Percentiles rank a stretch among this genome's conserved stretches.
phyloP scores from a whole-genome alignment of 192 early-diverging fungal species.

The Geranomyces michiganensis region DNA sequence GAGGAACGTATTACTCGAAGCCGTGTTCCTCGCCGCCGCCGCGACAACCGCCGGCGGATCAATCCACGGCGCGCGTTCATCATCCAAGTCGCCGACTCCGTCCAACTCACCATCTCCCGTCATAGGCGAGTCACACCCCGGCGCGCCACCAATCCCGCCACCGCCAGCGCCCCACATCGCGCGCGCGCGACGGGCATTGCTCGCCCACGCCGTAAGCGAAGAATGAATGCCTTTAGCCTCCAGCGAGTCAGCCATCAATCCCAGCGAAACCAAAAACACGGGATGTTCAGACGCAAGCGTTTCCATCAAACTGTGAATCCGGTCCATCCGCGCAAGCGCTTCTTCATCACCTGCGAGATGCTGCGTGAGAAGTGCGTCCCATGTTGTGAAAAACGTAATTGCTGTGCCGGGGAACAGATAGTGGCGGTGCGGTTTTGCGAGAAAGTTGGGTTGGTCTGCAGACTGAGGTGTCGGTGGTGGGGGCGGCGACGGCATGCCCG shows the following conservation, averaged over 20 bases:
- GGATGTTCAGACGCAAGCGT: neutral
- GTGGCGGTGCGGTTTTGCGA: neutral
- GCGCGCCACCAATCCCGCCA: neutral
- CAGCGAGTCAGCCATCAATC: conserved; percentile 25
- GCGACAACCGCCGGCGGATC: neutral
- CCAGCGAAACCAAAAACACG: neutral
- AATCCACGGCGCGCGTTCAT: neutral
- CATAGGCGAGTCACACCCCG: neutral
- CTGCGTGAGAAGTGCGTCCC: conserved; percentile 15
- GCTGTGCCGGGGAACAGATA: conserved; percentile 8
- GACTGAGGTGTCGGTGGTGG: neutral
- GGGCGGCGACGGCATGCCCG: neutral
- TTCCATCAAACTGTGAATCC: conserved; percentile 24
- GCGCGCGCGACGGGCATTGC: neutral
- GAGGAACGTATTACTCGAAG: no score
- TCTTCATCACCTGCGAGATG: conserved; percentile 14
- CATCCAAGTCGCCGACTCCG: neutral
- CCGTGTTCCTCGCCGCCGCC: neutral
- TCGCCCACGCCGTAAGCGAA: conserved; percentile 7
- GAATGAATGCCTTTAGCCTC: conserved; percentile 22
- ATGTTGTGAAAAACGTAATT: conserved; percentile 9
- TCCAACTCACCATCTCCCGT: neutral
- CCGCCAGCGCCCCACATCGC: neutral
- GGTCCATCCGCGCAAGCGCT: conserved; percentile 16
- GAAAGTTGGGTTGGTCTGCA: neutral